Evolutionary conservation across 2,329 filamentous ascomycete genomes (phyloP), one percentile per base, ranked within the genome.

Genomic region (Cytospora piceicola): DNA sequence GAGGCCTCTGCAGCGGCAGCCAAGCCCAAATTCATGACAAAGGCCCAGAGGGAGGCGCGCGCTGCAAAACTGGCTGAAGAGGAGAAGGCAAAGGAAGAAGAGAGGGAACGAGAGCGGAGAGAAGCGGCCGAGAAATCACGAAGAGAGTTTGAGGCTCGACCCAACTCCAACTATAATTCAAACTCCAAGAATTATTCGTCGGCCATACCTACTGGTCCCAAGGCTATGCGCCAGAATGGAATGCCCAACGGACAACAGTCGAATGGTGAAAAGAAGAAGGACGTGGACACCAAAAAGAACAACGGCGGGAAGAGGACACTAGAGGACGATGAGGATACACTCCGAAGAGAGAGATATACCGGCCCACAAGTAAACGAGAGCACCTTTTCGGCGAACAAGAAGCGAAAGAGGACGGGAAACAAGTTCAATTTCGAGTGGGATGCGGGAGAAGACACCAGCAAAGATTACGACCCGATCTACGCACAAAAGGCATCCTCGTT

Each of bases 351-450:
- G 71, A 85, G 93, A 68, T 99, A 99, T 74, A 94, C 98, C 85
- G 95, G 95, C 3, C 90, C 92, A 0, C 92, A 97, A 69, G 88
- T 91, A 61, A 96, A 95, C 70, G 87, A 90, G 69, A 85, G 83
- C 64, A 96, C 86, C 46, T 97, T 98, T 74, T 96, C 93, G 0
- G 94, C 94, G 1, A 92, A 95, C 81, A 99, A 98, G 85, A 98
- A 98, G 82, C 87, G 94, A 64, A 91, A 92, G 80, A 86, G 94
- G 68, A 96, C 93, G 1, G 94, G 97, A 74, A 93, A 94, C 78
- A 98, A 99, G 76, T 99, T 99, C 82, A 99, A 97, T 73, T 99
- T 99, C 73, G 95, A 96, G 72, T 99, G 95, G 95, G 96, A 97
- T 71, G 86, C 88, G 0, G 92, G 96, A 68, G 95, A 99, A 75